phyloP scores from a whole-genome alignment of 306 rosid species.

The Castanospermum australe region DNA sequence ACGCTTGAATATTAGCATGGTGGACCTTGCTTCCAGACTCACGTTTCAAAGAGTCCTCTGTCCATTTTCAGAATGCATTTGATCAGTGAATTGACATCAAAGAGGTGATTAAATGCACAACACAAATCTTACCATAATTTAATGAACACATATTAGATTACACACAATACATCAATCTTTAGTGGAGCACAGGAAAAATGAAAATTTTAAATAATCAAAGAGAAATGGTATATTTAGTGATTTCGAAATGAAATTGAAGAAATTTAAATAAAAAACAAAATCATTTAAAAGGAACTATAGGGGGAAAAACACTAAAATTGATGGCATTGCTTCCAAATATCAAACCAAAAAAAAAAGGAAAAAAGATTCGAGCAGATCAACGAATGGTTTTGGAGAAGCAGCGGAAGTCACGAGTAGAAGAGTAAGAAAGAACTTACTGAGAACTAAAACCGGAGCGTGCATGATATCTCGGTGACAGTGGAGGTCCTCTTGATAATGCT shows the following conservation, averaged over 20 bases:
- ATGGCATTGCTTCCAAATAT: neutral
- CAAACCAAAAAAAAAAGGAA: neutral
- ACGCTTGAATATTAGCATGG: slow-evolving; percentile 79
- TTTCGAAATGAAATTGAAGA: neutral
- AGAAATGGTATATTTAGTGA: neutral
- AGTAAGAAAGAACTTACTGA: slow-evolving; percentile 19
- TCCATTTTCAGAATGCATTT: slow-evolving; percentile 10
- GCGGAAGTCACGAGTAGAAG: too few species aligned
- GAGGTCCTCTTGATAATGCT: slow-evolving; percentile 10
- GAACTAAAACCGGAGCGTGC: slow-evolving; percentile 63
- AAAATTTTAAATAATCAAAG: neutral
- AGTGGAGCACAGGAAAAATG: neutral
- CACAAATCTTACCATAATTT: neutral
- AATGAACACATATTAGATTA: neutral
- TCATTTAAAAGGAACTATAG: neutral
- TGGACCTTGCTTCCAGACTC: slow-evolving; percentile 85
- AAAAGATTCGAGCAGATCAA: neutral
- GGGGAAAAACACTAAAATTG: neutral
- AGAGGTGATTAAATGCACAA: neutral
- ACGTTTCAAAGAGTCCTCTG: slow-evolving; percentile 82
- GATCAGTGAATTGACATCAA: neutral
- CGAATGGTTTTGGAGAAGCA: neutral
- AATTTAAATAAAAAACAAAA: neutral
- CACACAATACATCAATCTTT: neutral
- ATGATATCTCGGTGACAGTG: slow-evolving; percentile 29